Conservation (phyloP, 805 yeast genomes). For the Lipomyces kockii region DNA sequence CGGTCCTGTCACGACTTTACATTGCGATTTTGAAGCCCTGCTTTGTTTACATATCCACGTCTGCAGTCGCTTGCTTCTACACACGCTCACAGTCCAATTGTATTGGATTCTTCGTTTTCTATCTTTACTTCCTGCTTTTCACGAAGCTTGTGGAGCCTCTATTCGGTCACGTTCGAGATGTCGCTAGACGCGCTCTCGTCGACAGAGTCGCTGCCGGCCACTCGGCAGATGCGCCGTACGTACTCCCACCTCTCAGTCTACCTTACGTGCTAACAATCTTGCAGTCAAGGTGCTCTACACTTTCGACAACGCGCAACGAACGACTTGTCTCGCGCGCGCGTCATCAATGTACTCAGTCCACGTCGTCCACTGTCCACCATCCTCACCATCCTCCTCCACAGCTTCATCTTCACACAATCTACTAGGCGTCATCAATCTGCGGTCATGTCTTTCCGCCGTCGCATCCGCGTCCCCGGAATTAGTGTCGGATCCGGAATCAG, state of each 20-base stretch:
- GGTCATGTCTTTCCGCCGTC: conserved; percentile 45
- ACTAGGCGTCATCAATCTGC: conserved; percentile 45
- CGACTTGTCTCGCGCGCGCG: conserved; percentile 46
- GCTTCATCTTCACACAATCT: conserved; percentile 25
- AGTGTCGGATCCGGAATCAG: conserved; percentile 41
- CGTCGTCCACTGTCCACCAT: conserved; percentile 34
- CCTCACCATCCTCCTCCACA: conserved; percentile 12
- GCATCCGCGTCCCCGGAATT: conserved; percentile 47
- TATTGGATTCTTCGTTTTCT: not conserved
- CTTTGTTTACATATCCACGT: not conserved
- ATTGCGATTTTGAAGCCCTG: too few relatives aligned
- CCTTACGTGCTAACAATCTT: not conserved
- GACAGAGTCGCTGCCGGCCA: conserved; percentile 13
- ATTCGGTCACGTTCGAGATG: conserved; percentile 7
- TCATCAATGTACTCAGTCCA: conserved; percentile 34
- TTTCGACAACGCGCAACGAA: conserved; percentile 43
- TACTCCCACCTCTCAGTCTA: too few relatives aligned
- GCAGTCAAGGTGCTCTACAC: conserved; percentile 48
- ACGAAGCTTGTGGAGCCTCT: not conserved
- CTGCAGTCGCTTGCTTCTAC: not conserved
- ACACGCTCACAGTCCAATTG: not conserved
- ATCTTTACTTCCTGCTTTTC: not conserved
- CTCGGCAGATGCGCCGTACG: conserved; percentile 32
- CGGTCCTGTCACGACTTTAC: too few relatives aligned
- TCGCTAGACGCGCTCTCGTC: conserved; percentile 17